A percentile compares a stretch with the other conserved stretches of the same genome.
These are phyloP conservation scores for Colletotrichum brevisporum DNA, from an alignment of 2,329 filamentous ascomycete genomes.

Conservation along the genomic window DNA sequence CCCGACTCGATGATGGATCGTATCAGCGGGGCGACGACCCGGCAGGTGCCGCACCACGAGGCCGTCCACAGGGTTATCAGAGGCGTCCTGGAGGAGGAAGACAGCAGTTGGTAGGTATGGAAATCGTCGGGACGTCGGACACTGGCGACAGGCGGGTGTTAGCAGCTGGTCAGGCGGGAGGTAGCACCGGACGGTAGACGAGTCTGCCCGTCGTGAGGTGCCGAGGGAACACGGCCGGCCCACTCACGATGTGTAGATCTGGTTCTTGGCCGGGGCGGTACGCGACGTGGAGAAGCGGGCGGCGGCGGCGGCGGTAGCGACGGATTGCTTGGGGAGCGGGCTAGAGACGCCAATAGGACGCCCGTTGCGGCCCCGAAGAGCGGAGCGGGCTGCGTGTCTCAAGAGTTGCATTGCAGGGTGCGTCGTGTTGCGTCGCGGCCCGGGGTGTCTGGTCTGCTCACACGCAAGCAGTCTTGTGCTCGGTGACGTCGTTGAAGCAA, in stretches of 20 bases:
- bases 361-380: slow-evolving; percentile 23
- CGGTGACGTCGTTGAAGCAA: slow-evolving; percentile 26
- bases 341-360: slow-evolving; percentile 20
- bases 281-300: slow-evolving; percentile 35
- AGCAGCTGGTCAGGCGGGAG: neutral
- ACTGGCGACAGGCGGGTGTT: slow-evolving; percentile 50
- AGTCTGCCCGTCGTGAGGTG: neutral
- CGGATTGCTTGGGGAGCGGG: slow-evolving; percentile 7
- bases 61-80: slow-evolving; percentile 74
- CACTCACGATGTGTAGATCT: slow-evolving; percentile 54
- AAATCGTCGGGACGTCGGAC: slow-evolving; percentile 69
- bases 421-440: too few species aligned
- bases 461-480: slow-evolving; percentile 10
- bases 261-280: slow-evolving; percentile 47
- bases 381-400: slow-evolving; percentile 30
- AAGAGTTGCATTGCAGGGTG: slow-evolving; percentile 23
- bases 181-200: neutral
- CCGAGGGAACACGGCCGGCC: neutral
- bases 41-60: slow-evolving; percentile 70
- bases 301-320: slow-evolving; percentile 16
- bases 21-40: slow-evolving; percentile 63
- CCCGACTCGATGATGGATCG: slow-evolving; percentile 63
- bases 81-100: slow-evolving; percentile 66
- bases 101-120: slow-evolving; percentile 68
- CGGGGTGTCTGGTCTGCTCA: slow-evolving; percentile 4